Evolutionary conservation across 352 stramenopile species (phyloP), one percentile per base, ranked within the genome.

Genomic region (Discostella stelligera): DNA sequence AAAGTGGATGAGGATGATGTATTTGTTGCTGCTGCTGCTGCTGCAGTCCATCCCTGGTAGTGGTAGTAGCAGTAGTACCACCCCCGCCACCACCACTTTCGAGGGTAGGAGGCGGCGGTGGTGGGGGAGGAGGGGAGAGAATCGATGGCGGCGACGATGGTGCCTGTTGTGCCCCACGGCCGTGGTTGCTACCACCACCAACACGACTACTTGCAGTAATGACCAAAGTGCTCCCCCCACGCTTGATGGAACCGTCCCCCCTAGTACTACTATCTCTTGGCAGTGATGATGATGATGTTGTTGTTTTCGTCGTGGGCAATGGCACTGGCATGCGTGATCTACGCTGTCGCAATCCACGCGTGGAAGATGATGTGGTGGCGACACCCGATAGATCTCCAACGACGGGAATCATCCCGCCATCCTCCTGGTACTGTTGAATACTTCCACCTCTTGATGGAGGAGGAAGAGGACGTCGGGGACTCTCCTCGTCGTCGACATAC

Each of bases 271-370:
- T 37, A 16, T 20, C 46, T 2, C 18, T 16, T 0, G 63, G 63
- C 7, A 61, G 21, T 16, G 21, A 18, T 16, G 63, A 49, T 18
- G 41, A n/a, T 6, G 63, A 30, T 3, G 52, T 14, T 16, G 48
- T 18, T 11, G 23, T 48, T 3, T n/a, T 14, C 6, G 48, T 18
- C 4, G 23, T 48, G 0, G 63, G 37, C n/a, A 62, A 46, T 18
- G 64, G 64, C 32, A 63, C 14, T 1, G 64, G 64, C 37, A 71
- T 56, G 0, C 64, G 32, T n/a, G 49, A 18, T 18, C 64, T 41
- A 13, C 64, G 20, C 50, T 64, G 50, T 37, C 30, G 39, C 9
- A 66, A 55, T 66, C 59, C 39, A 3, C 39, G 32, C 11, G 18
- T 37, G 6, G 30, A 18, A 1, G 16, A 25, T 1, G 11, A 9